Evolutionary conservation across 495 filamentous ascomycete genomes (phyloP), one percentile per base, ranked within the genome.

Genomic region (Podospora fimiseda): DNA sequence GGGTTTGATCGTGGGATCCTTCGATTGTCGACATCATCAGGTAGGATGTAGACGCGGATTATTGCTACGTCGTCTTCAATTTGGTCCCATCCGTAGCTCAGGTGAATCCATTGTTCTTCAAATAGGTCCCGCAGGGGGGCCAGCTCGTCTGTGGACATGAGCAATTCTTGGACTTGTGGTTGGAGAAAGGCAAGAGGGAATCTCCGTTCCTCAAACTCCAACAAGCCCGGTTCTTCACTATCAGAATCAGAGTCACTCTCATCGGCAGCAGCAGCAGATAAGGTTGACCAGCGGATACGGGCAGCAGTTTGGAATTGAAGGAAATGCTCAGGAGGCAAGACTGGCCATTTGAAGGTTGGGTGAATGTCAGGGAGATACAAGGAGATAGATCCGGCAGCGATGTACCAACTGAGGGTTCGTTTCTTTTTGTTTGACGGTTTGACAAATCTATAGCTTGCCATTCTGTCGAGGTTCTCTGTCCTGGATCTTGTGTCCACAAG

Each of bases 31-130:
- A 85, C 71, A 70, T 90, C 82, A 42, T 84, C 79, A 9, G 86
- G 83, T 9, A 90, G 73, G 9, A 88, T 60, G 55, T 84, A 88
- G 1, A 93, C 67, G 21, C 81, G 78, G 11, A 84, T 59, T 39
- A 73, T 62, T 23, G 60, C 67, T 5, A 53, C 15, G 15, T 56
- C 51, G 48, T 74, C 67, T 6, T 68, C 68, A 48, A 78, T 60
- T 16, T 70, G 62, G n/a, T 79, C 64, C 74, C 74, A 79, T 36
- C 58, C 43, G 1, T 50, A 52, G 1, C 40, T 30, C 53, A 74
- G 11, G 11, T 33, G 27, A 11, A 33, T 33, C 27, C 27, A 33
- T 33, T 33, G 27, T 11, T 33, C 27, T 33, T 11, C 11, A 11
- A 33, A 68, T 7, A 74, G 60, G 14, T 20, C 50, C 3, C 30